Percentiles rank a stretch among this genome's conserved stretches.
These are phyloP conservation scores for Guyanaporus albipodus DNA, from an alignment of 768 basidiomycete species.

Conservation along the genomic window DNA sequence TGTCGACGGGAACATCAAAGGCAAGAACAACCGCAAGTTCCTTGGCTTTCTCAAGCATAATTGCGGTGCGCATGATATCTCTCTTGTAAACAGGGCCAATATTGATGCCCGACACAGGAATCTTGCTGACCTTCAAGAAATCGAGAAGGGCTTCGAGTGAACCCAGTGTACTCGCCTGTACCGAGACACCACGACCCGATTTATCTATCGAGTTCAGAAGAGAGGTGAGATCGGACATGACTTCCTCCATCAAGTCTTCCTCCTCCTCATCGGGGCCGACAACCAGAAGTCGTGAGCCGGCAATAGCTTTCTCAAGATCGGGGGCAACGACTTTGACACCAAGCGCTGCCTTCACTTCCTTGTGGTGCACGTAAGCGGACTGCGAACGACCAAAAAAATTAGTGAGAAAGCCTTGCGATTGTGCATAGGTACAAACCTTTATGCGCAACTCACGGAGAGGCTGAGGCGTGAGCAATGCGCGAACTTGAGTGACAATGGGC, in stretches of 20 bases:
- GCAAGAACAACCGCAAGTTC: conserved; percentile 94
- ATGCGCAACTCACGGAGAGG: conserved; percentile 92
- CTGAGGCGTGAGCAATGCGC: conserved; percentile 93
- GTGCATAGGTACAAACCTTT: conserved; percentile 55
- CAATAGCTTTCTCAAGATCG: conserved; percentile 96
- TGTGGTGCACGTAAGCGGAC: conserved; percentile 97
- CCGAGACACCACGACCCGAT: conserved; percentile 94
- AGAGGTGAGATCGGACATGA: conserved; percentile 93
- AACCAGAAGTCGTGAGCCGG: conserved; percentile 91
- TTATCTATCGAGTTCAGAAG: conserved; percentile 90
- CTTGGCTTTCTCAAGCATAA: conserved; percentile 94
- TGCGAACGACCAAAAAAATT: conserved; percentile 30
- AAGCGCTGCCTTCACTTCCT: conserved; percentile 93
- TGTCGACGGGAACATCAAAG: conserved; percentile 94
- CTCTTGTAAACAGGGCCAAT: conserved; percentile 97
- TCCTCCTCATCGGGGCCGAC: conserved; percentile 95
- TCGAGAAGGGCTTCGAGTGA: conserved; percentile 95
- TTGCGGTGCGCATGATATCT: conserved; percentile 87
- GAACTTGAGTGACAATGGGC: conserved; percentile 91
- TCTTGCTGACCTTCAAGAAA: conserved; percentile 92
- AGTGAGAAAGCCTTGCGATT: not conserved
- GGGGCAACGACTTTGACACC: conserved; percentile 95
- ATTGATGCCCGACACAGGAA: conserved; percentile 95
- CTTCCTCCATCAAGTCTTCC: conserved; percentile 88
- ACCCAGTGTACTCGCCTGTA: conserved; percentile 95